Evolutionary conservation across 2,329 filamentous ascomycete species (phyloP), one percentile per base, ranked within the genome.

Genomic region (Scytalidium sp.): DNA sequence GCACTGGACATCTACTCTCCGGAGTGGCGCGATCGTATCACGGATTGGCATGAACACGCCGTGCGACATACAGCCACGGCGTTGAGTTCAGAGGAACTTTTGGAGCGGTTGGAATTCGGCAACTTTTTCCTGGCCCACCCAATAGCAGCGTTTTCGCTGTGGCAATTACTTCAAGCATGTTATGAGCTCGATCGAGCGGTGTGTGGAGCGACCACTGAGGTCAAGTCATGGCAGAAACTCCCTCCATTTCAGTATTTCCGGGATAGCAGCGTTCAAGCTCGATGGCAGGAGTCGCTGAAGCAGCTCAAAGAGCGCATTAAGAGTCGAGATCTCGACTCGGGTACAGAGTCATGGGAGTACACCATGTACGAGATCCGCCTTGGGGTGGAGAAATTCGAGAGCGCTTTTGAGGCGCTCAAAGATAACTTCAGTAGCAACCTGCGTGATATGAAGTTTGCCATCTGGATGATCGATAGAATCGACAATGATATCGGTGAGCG

Each of bases 151-250:
- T 56, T 53, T 42, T 51, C 50, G 8, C 45, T 56, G 2, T 56
- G 53, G 53, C 46, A 53, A 29, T 22, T 56, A 10, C 43, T 56
- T 8, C 51, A 56, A 22, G 21, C 51, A 9, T 56, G 51, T 42
- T 53, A 56, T 20, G 43, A 44, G 11, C 40, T 56, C 2, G 53
- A 56, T 48, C 41, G 39, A 4, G 43, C 13, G 15, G 32, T 36
- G 15, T 36, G 32, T 15, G 32, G 32, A 36, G 13, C 17, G 32
- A 36, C 32, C 6, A n/a, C 13, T 36, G 32, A 36, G 32, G 32
- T 36, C 32, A n/a, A 15, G 5, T 36, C 32, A 15, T 36, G 32
- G 32, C 32, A 36, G 32, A 36, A 36, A 7, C 7, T 36, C 32
- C 32, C 32, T 9, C 32, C 32, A 36, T 36, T 36, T 36, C 32